Evolutionary conservation across 1,284 basidiomycete species (phyloP).

Genomic region (Rhodofomes roseus): DNA sequence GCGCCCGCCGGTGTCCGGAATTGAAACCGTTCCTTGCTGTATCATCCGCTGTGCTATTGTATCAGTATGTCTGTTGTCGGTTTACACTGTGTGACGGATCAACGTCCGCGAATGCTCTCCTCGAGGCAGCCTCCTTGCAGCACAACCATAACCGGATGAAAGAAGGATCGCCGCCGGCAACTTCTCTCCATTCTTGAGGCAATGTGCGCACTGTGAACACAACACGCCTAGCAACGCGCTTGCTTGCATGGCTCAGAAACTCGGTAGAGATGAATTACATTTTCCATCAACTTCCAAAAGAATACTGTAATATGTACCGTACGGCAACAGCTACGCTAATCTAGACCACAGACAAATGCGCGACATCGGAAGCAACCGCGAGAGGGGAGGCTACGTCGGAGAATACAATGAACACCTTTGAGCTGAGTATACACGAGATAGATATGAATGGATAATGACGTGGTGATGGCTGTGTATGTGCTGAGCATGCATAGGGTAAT

Average conservation of each 20-base stretch:
- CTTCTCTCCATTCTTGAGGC: neutral
- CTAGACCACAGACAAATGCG: slow-evolving; percentile 5
- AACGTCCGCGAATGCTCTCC: neutral
- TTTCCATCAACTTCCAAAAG: neutral
- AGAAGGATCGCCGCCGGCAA: neutral
- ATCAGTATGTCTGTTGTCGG: neutral
- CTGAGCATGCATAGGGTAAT: neutral
- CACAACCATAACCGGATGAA: neutral
- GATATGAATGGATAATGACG: slow-evolving; percentile 2
- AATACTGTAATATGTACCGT: slow-evolving; percentile 10
- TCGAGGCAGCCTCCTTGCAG: neutral
- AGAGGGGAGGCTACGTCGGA: slow-evolving; percentile 1
- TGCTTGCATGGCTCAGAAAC: neutral
- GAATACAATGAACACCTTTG: neutral
- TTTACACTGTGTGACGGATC: neutral
- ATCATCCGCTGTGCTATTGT: neutral
- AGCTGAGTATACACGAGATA: neutral
- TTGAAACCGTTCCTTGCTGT: neutral
- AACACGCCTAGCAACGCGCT: no score
- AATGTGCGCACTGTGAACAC: neutral
- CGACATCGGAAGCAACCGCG: neutral
- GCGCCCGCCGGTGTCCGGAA: no score
- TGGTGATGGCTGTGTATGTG: neutral
- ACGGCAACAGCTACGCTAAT: slow-evolving; percentile 8
- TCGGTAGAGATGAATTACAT: neutral